Percentiles rank a stretch among this genome's conserved stretches.
Conservation (phyloP, 371 early-diverging fungal species). For the Mucor ambiguus region DNA sequence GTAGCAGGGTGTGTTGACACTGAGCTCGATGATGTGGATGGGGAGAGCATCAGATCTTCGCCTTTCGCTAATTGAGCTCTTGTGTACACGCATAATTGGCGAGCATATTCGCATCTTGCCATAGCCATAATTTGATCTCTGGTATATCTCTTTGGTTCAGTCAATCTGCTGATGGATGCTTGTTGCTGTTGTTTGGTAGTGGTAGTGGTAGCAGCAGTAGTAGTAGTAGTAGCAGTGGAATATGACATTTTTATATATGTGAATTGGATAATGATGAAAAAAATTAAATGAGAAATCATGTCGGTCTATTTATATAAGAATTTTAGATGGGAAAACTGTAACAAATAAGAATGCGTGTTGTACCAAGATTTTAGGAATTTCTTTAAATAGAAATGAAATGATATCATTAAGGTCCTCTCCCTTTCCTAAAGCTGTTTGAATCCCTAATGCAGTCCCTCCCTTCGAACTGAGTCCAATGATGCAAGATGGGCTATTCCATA, state of each 20-base stretch:
- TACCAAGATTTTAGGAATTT: background rate
- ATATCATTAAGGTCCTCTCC: background rate
- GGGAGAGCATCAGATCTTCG: background rate
- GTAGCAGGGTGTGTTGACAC: background rate
- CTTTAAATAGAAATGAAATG: conserved; percentile 5
- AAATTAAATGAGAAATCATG: background rate
- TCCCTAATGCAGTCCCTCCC: background rate
- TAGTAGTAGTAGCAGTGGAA: background rate
- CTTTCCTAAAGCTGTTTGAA: background rate
- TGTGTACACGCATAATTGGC: conserved; percentile 39
- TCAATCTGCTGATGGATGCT: background rate
- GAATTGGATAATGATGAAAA: background rate
- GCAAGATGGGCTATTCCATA: background rate
- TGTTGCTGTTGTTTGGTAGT: conserved; percentile 1
- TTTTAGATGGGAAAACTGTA: background rate
- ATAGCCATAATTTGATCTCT: conserved; percentile 42
- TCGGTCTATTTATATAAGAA: background rate
- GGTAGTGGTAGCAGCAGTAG: background rate
- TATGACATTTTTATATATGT: conserved; percentile 8
- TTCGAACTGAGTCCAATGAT: background rate
- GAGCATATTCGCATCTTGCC: conserved; percentile 49
- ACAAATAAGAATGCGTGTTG: conserved; percentile 1
- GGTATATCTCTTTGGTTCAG: conserved; percentile 12
- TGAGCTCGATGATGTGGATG: background rate
- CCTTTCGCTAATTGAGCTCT: conserved; percentile 23